A percentile compares a stretch with the other conserved stretches of the same genome.
phyloP scores from a whole-genome alignment of 139 green algal species.

The Axilococcus clingmanii region DNA sequence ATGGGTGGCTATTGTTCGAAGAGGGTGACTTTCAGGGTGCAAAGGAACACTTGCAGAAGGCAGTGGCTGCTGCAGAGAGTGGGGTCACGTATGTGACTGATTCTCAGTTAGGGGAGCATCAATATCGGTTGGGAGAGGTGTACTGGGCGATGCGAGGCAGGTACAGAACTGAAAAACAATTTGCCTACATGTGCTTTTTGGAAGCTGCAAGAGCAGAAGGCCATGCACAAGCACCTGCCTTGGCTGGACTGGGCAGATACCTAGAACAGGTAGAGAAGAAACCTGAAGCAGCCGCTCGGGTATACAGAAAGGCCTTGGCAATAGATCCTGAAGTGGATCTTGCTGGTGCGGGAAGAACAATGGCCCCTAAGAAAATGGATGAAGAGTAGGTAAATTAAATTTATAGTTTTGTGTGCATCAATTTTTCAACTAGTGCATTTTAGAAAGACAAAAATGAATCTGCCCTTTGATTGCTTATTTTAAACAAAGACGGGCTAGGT shows the following conservation, averaged over 20 bases:
- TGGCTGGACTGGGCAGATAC: slow-evolving; percentile 51
- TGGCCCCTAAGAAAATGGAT: too few species aligned
- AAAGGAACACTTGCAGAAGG: slow-evolving; percentile 36
- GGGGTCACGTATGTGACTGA: slow-evolving; percentile 28
- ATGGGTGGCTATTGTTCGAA: slow-evolving; percentile 59
- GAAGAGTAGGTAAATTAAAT: too few species aligned
- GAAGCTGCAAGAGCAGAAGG: slow-evolving; percentile 37
- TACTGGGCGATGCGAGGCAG: slow-evolving; percentile 38
- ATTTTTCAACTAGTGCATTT: too few species aligned
- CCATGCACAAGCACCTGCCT: slow-evolving; percentile 50
- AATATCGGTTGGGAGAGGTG: slow-evolving; percentile 42
- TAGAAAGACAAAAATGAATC: too few species aligned
- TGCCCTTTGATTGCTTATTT: too few species aligned
- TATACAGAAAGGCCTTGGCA: slow-evolving; percentile 54
- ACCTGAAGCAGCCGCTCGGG: slow-evolving; percentile 36
- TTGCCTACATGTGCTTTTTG: slow-evolving; percentile 36
- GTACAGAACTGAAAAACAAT: slow-evolving; percentile 23
- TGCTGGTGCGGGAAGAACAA: too few species aligned
- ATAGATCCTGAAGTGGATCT: slow-evolving; percentile 51
- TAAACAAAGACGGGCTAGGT: too few species aligned
- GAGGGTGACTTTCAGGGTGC: slow-evolving; percentile 34
- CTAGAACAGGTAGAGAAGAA: slow-evolving; percentile 36
- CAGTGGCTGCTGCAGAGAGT: slow-evolving; percentile 12
- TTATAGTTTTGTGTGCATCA: too few species aligned
- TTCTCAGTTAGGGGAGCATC: slow-evolving; percentile 40